Evolutionary conservation across 176 grass and related monocot species (phyloP).

Genomic region (Puya raimondii): DNA sequence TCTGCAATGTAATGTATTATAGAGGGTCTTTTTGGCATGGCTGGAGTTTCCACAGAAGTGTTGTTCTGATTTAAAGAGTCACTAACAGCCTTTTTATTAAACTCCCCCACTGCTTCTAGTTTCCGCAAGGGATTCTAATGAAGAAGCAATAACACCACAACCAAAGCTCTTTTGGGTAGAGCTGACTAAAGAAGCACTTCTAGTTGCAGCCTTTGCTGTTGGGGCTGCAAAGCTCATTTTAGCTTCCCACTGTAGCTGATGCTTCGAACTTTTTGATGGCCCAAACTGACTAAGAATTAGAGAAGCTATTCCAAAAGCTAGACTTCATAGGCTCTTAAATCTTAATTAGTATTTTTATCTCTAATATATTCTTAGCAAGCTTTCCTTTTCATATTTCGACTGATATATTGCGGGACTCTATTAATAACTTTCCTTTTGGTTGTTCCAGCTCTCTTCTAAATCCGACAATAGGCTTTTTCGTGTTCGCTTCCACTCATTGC

Average conservation of each 20-base stretch:
- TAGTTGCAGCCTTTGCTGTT: constrained; percentile 5
- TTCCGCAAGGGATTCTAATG: too few species aligned
- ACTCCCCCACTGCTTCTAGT: too few species aligned
- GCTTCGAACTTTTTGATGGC: too few species aligned
- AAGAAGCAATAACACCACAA: too few species aligned
- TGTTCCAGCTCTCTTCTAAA: constrained; percentile 91
- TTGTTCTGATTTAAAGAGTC: not conserved
- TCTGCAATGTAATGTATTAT: not conserved
- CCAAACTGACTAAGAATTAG: too few species aligned
- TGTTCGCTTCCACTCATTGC: constrained; percentile 54
- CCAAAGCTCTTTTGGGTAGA: too few species aligned
- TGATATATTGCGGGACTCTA: not conserved
- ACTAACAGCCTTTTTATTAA: too few species aligned
- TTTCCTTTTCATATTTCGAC: not conserved
- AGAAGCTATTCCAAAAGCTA: too few species aligned
- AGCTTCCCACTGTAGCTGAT: too few species aligned
- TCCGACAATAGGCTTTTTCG: constrained; percentile 91
- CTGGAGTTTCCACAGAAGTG: too few species aligned
- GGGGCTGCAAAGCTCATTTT: not conserved
- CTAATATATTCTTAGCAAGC: constrained; percentile 15
- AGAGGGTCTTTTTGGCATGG: not conserved
- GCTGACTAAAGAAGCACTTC: not conserved
- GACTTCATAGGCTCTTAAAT: not conserved
- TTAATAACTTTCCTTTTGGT: not conserved
- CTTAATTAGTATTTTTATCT: constrained; percentile 19